Conservation (phyloP, 495 filamentous ascomycete genomes). For the Aspergillus cavernicola region DNA sequence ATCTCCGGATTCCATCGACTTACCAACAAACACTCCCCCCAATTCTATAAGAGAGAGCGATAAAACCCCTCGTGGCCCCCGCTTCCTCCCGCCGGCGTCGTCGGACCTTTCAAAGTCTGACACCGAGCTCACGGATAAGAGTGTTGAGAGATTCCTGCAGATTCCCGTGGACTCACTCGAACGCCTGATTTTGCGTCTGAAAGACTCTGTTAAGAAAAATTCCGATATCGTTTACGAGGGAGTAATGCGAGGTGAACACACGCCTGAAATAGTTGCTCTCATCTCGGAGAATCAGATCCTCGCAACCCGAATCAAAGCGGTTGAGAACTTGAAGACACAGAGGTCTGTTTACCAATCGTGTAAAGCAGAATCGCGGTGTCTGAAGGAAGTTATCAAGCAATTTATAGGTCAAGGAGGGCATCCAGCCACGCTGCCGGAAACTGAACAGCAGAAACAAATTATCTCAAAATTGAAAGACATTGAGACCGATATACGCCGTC, state of each 20-base stretch:
- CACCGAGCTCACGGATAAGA: conserved; percentile 16
- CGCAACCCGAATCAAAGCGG: conserved; percentile 31
- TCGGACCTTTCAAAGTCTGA: conserved; percentile 16
- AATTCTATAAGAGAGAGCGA: conserved; percentile 5
- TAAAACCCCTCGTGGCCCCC: not conserved
- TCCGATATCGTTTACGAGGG: conserved; percentile 37
- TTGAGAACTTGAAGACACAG: conserved; percentile 30
- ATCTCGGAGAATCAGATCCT: conserved; percentile 36
- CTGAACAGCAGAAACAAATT: conserved; percentile 33
- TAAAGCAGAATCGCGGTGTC: conserved; percentile 25
- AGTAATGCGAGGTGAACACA: conserved; percentile 38
- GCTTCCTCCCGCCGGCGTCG: conserved; percentile 15
- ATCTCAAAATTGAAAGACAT: conserved; percentile 33
- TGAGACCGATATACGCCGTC: conserved; percentile 28
- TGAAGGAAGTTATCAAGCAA: conserved; percentile 34
- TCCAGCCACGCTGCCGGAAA: conserved; percentile 32
- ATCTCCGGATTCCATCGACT: conserved; percentile 7
- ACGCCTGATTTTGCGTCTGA: conserved; percentile 20
- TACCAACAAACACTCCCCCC: not conserved
- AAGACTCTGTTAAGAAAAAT: conserved; percentile 31
- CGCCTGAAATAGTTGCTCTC: conserved; percentile 23
- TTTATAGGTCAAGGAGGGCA: conserved; percentile 35
- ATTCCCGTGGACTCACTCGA: conserved; percentile 23
- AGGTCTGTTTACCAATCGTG: conserved; percentile 22
- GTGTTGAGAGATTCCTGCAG: conserved; percentile 30